Percentiles rank a stretch among this genome's conserved stretches.
phyloP scores from a whole-genome alignment of 169 alveolate species.

The Eimeria necatrix region DNA sequence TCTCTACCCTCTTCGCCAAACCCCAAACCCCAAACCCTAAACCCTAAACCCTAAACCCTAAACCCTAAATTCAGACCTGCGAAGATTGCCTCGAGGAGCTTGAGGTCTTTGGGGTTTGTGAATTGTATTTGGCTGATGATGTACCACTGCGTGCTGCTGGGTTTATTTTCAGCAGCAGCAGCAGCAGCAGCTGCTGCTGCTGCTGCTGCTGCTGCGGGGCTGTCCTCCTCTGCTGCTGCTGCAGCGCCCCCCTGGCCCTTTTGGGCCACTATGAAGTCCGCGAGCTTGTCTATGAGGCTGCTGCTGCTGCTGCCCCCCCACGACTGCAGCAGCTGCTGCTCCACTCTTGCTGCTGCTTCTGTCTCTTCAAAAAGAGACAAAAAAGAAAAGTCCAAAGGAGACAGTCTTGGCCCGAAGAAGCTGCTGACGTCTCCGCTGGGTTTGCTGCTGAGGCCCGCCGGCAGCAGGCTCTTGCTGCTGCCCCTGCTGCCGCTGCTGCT shows the following conservation, averaged over 20 bases:
- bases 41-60: conserved; percentile 8
- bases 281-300: neutral
- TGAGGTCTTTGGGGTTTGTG: neutral
- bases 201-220: neutral
- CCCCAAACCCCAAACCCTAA: neutral
- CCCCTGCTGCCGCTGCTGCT: conserved; percentile 5
- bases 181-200: neutral
- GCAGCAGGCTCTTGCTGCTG: neutral
- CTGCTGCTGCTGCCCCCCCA: neutral
- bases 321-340: neutral
- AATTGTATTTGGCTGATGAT: neutral
- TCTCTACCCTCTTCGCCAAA: conserved; percentile 12
- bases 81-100: neutral
- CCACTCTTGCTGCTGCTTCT: neutral
- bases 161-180: neutral
- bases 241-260: too few relatives aligned
- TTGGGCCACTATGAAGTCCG: neutral
- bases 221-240: neutral
- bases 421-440: neutral
- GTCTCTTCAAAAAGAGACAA: neutral
- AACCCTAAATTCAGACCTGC: neutral
- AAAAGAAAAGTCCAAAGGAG: neutral
- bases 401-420: neutral
- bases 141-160: conserved; percentile 4
- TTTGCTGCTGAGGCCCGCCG: neutral